phyloP scores from a whole-genome alignment of 768 basidiomycete species.

The Mycena alexandri region DNA sequence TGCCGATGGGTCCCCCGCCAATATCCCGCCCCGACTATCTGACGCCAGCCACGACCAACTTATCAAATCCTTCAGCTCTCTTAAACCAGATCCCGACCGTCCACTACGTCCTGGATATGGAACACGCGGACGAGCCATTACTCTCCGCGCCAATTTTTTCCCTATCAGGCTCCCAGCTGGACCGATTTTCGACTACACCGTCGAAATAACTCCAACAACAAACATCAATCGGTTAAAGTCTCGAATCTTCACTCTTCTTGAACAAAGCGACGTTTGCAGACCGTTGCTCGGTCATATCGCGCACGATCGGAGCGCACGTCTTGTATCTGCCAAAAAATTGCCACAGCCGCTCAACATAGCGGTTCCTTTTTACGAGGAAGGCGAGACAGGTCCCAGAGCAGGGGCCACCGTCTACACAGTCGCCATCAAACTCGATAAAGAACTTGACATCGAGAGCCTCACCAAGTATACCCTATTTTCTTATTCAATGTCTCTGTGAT shows the following conservation, averaged over 20 bases:
- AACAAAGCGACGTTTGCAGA: conserved; percentile 51
- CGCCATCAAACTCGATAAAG: conserved; percentile 55
- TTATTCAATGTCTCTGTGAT: neutral
- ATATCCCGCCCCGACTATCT: conserved; percentile 52
- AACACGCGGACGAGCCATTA: conserved; percentile 60
- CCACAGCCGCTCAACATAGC: conserved; percentile 59
- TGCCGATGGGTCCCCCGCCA: conserved; percentile 49
- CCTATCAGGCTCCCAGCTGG: conserved; percentile 61
- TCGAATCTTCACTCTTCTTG: conserved; percentile 70
- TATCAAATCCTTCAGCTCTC: conserved; percentile 52
- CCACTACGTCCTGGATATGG: conserved; percentile 73
- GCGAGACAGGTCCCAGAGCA: conserved; percentile 49
- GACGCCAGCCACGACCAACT: conserved; percentile 52
- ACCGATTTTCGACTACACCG: conserved; percentile 67
- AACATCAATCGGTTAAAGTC: conserved; percentile 58
- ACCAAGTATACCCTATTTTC: conserved; percentile 45
- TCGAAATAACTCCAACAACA: conserved; percentile 63
- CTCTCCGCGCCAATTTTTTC: conserved; percentile 75
- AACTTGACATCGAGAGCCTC: conserved; percentile 52
- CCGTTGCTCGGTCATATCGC: conserved; percentile 61
- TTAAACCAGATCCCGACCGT: conserved; percentile 48
- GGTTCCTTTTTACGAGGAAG: conserved; percentile 59
- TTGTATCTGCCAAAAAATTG: conserved; percentile 60
- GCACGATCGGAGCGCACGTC: conserved; percentile 61
- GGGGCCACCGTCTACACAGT: conserved; percentile 58